Conservation (phyloP, 805 yeast species). For the Candida quercuum region DNA sequence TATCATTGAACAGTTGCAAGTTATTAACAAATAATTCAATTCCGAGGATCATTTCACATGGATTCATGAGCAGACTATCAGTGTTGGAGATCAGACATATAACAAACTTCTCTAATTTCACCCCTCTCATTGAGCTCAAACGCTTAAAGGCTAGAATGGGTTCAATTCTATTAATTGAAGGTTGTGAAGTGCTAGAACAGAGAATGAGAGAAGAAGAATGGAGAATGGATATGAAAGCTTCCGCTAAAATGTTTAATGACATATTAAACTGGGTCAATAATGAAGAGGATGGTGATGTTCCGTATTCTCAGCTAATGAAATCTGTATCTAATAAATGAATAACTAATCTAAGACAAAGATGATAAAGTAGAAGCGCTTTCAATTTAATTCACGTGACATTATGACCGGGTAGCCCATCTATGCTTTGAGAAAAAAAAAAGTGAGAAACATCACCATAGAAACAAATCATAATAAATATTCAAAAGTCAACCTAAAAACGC, state of each 20-base stretch:
- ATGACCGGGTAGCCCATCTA: too few relatives aligned
- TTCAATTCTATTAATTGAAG: slow-evolving; percentile 54
- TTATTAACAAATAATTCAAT: slow-evolving; percentile 51
- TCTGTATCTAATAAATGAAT: not conserved
- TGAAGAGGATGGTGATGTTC: slow-evolving; percentile 33
- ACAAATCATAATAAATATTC: not conserved
- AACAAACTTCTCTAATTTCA: slow-evolving; percentile 48
- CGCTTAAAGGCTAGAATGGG: slow-evolving; percentile 29
- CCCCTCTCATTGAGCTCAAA: slow-evolving; percentile 65
- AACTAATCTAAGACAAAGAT: too few relatives aligned
- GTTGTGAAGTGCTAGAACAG: slow-evolving; percentile 64
- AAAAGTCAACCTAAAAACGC: not conserved
- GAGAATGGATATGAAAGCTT: slow-evolving; percentile 48
- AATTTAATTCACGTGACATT: too few relatives aligned
- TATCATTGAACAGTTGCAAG: slow-evolving; percentile 73
- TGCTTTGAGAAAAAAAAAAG: not conserved
- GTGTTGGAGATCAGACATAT: slow-evolving; percentile 77
- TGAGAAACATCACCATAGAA: not conserved
- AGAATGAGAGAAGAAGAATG: slow-evolving; percentile 58
- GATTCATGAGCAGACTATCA: slow-evolving; percentile 51
- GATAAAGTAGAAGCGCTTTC: too few relatives aligned
- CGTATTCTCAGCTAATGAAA: not conserved
- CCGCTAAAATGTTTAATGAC: slow-evolving; percentile 56
- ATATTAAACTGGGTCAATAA: slow-evolving; percentile 59
- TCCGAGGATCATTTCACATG: slow-evolving; percentile 39